phyloP scores from a whole-genome alignment of 2,329 filamentous ascomycete species.

The Claviceps spartinae region DNA sequence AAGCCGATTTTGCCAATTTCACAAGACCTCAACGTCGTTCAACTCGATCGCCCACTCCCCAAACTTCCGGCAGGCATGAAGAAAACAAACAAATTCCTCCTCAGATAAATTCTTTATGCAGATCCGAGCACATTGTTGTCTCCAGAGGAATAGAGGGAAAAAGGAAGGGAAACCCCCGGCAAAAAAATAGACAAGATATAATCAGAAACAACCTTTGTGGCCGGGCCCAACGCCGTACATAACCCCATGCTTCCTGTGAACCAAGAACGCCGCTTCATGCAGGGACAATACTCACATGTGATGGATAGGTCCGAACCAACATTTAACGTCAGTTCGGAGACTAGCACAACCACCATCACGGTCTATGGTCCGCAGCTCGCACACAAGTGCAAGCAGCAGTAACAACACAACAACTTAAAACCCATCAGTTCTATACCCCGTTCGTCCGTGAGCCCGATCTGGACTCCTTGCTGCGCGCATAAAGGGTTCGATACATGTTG shows the following conservation, averaged over 20 bases:
- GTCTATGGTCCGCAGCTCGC: neutral
- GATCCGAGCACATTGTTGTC: conserved; percentile 16
- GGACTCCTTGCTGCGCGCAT: conserved; percentile 20
- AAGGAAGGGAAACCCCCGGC: neutral
- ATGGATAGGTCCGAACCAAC: neutral
- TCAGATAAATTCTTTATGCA: conserved; percentile 11
- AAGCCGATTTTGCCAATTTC: neutral
- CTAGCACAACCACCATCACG: neutral
- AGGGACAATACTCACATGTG: conserved; percentile 9
- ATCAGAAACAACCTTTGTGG: neutral
- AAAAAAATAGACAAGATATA: neutral
- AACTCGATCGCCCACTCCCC: too few relatives aligned
- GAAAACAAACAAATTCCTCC: conserved; percentile 10
- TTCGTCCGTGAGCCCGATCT: conserved; percentile 19
- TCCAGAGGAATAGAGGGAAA: conserved; percentile 1
- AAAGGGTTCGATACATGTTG: conserved; percentile 30
- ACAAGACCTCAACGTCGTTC: neutral
- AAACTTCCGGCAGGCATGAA: neutral
- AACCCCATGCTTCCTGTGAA: conserved; percentile 10
- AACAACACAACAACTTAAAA: neutral
- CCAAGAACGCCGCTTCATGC: conserved; percentile 15
- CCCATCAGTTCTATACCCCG: conserved; percentile 11
- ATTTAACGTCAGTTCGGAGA: neutral
- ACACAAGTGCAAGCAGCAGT: neutral
- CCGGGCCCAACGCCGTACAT: conserved; percentile 5